These are phyloP conservation scores for Aspergillus melleus DNA, from an alignment of 2,329 filamentous ascomycete species.

Conservation along the genomic window DNA sequence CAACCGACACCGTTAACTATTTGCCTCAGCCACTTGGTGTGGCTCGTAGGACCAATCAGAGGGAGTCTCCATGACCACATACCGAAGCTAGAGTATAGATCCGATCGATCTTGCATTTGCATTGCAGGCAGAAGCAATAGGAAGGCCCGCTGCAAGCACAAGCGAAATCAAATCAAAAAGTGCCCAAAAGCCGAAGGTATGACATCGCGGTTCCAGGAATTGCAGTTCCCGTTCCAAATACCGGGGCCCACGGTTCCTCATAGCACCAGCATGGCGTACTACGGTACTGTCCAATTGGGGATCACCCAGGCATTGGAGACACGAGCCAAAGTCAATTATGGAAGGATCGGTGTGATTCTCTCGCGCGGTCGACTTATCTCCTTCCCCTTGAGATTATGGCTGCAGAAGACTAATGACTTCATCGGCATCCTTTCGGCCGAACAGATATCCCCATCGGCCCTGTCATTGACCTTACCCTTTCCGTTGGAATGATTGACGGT, in stretches of 20 bases:
- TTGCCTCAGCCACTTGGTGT: constrained; percentile 14
- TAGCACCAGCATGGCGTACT: no score
- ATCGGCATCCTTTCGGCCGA: neutral
- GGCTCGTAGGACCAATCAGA: constrained; percentile 8
- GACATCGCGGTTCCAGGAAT: neutral
- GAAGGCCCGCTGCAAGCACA: neutral
- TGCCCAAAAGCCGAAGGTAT: no score
- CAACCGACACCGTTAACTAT: constrained; percentile 10
- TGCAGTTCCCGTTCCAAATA: neutral
- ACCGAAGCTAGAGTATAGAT: constrained; percentile 4
- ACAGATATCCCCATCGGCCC: neutral
- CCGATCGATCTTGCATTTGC: constrained; percentile 18
- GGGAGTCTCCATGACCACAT: neutral
- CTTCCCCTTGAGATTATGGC: neutral
- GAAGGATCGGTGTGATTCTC: neutral
- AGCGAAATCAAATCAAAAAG: neutral
- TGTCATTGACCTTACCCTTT: neutral
- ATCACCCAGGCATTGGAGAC: no score
- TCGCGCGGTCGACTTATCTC: neutral
- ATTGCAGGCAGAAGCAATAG: constrained; percentile 7
- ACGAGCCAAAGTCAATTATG: neutral
- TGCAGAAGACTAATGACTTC: neutral
- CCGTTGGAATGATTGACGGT: neutral
- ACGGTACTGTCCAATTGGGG: no score
- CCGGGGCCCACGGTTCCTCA: neutral